Evolutionary conservation across 164 flowering plant species (phyloP), one percentile per base, ranked within the genome.

Genomic region (Pachysandra terminalis): DNA sequence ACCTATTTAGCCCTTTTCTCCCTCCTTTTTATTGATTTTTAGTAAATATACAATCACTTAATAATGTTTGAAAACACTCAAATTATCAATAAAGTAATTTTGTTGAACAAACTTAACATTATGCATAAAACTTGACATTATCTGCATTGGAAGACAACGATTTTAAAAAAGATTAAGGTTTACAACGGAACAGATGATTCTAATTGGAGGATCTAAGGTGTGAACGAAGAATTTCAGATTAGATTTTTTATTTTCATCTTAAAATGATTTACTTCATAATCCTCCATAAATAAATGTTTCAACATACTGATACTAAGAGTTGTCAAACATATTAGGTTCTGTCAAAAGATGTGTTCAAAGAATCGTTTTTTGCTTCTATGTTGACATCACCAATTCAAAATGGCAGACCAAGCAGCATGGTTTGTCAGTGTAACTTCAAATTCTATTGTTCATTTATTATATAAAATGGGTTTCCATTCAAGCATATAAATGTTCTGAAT

Each of bases 361-460:
- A 77, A 64, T 65, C 81, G 6, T 66, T 61, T 21, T 71, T 78
- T 54, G 70, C 78, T 48, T 72, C 74, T 2, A 73, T 82, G 32
- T 77, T 77, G 45, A 83, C 76, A 66, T 74, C 80, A 55, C 77
- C 76, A 5, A 35, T 64, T 52, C 77, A 79, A 69, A 81, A 65
- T 64, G 79, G 81, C 62, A 82, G 82, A 68, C 81, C 93, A 67
- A 86, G 72, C 68, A 86, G 90, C 55, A 83, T 88, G 93, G 84
- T n/a, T 86, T 68, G 66, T 88, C 2, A 84, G 86, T 86, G 93
- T 88, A 82, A 64, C 21, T 67, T 19, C 19, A 41, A 25, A 37
- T 28, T 51, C 1, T 41, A 25, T 41, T 14, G 12, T 58, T 26
- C 21, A 19, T 17, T 37, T 41, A 56, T n/a, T 13, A 56, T 70